These are phyloP conservation scores for Paspalum notatum DNA, from an alignment of 176 grass and related monocot species.

Conservation along the genomic window DNA sequence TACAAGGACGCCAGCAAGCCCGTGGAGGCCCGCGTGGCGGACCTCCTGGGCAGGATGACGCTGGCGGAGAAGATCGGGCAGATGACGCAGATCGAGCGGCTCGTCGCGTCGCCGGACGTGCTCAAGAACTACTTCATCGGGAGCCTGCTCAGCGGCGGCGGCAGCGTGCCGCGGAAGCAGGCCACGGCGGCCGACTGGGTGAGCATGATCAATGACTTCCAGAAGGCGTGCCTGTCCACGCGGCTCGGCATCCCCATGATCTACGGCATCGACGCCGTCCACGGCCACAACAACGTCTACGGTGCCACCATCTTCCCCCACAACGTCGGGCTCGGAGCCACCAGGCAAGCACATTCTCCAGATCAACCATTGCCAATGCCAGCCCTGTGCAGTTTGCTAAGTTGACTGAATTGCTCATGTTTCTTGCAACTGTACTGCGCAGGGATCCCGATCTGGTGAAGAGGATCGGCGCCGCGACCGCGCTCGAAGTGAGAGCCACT, in stretches of 20 bases:
- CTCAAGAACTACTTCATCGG: slow-evolving; percentile 83
- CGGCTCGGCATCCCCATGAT: slow-evolving; percentile 91
- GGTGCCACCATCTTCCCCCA: slow-evolving; percentile 96
- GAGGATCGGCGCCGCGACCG: slow-evolving; percentile 91
- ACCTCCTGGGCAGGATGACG: slow-evolving; percentile 74
- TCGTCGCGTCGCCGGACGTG: slow-evolving; percentile 66
- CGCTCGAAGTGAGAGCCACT: slow-evolving; percentile 91
- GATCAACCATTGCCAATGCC: background rate
- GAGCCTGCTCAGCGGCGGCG: slow-evolving; percentile 92
- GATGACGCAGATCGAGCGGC: slow-evolving; percentile 97
- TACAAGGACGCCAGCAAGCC: slow-evolving; percentile 69
- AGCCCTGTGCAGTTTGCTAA: background rate
- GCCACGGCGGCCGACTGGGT: slow-evolving; percentile 67
- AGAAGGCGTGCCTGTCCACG: slow-evolving; percentile 69
- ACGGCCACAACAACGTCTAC: slow-evolving; percentile 95
- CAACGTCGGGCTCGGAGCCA: slow-evolving; percentile 89
- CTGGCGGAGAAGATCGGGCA: slow-evolving; percentile 93
- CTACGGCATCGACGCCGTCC: slow-evolving; percentile 96
- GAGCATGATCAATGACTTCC: slow-evolving; percentile 71
- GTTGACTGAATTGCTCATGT: background rate
- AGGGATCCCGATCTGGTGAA: slow-evolving; percentile 85
- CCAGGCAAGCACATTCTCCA: slow-evolving; percentile 49
- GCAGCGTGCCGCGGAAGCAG: slow-evolving; percentile 70
- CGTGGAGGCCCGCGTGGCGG: slow-evolving; percentile 58
- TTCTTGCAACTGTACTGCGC: background rate